These are phyloP conservation scores for Oxyria digyna DNA, from an alignment of 148 eudicot genomes.

Conservation along the genomic window DNA sequence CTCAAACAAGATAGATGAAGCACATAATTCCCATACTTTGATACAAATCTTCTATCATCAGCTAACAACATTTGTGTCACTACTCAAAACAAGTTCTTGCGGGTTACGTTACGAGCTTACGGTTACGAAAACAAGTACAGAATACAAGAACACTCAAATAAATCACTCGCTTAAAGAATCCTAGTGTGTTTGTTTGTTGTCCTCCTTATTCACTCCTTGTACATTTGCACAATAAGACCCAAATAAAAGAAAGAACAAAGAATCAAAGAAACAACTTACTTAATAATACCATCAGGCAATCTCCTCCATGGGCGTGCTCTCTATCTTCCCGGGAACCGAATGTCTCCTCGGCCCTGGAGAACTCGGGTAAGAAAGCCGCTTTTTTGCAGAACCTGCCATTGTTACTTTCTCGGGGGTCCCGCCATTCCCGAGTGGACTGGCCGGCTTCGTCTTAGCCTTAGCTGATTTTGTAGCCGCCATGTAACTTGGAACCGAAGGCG, in stretches of 20 bases:
- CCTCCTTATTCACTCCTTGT: neutral
- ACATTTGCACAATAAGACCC: conserved; percentile 1
- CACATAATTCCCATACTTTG: neutral
- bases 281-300: neutral
- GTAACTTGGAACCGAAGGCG: conserved; percentile 64
- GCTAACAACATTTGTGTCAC: neutral
- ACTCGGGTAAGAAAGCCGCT: conserved; percentile 51
- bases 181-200: neutral
- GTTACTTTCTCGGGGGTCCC: conserved; percentile 39
- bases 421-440: conserved; percentile 14
- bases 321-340: conserved; percentile 10
- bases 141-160: neutral
- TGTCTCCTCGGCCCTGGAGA: conserved; percentile 56
- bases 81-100: neutral
- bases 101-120: neutral
- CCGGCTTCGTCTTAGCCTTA: conserved; percentile 46
- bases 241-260: neutral
- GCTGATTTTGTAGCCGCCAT: conserved; percentile 78
- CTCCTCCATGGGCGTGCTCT: neutral
- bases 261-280: neutral
- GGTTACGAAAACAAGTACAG: neutral
- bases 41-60: neutral
- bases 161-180: conserved; percentile 3
- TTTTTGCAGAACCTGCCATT: conserved; percentile 32
- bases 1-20: neutral